Evolutionary conservation across 2,329 filamentous ascomycete genomes (phyloP), one percentile per base, ranked within the genome.

Genomic region (Diaporthe aspalathi): DNA sequence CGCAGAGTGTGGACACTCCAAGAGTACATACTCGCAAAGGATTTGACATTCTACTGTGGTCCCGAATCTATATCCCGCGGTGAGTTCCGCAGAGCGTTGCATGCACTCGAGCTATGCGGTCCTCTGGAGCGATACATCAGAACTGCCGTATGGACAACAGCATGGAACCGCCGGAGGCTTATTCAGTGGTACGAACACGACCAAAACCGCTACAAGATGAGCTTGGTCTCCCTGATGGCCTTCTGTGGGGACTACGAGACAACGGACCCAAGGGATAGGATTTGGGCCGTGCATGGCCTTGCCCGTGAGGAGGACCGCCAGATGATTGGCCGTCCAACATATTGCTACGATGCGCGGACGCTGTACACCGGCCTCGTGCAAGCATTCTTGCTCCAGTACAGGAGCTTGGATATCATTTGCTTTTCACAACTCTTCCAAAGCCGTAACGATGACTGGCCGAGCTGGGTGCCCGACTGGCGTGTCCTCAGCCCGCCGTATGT

Each of bases 391-490:
- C 22, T 50, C 3, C 32, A 27, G 6, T 69, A 69, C 35, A n/a
- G n/a, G 20, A 68, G 56, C 27, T 24, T 71, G 54, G 66, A 72
- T 9, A 69, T 72, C 12, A 65, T 69, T 5, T 63, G 70, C 29
- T 72, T 40, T n/a, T 38, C 70, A 2, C 70, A 72, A 17, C 38
- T 65, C 5, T 72, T 72, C 17, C 70, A 35, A n/a, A 45, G 20
- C 50, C 7, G 1, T 4, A 40, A 69, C 2, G 27, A 43, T 1
- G 66, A 22, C 49, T 72, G 66, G 70, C 70, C 70, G 12, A 63
- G 62, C 14, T 72, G 70, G 70, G 24, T 69, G 8, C 70, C 66
- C 6, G 66, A 72, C 40, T 72, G 70, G 70, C 70, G 56, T 24
- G 56, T 65, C 16, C 29, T 35, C 8, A 43, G 43, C 3, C 66